Evolutionary conservation across 108 stramenopile species (phyloP).

Genomic region (Fragilariopsis cylindrus): DNA sequence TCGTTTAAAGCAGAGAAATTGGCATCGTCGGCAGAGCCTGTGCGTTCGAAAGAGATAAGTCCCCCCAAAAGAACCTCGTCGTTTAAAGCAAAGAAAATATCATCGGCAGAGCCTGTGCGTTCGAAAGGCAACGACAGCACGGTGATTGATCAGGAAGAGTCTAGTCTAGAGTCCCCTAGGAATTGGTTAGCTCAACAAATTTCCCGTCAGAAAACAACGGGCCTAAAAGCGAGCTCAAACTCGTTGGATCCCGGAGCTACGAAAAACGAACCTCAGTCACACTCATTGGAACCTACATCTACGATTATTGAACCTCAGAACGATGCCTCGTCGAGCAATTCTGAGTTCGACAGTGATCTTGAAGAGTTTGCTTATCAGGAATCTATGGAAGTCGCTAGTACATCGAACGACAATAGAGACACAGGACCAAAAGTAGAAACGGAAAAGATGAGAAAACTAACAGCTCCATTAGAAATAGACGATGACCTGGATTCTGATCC

Average conservation of each 20-base stretch:
- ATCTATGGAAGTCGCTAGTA: background rate
- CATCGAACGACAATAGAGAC: background rate
- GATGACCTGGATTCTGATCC: background rate
- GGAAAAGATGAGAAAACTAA: background rate
- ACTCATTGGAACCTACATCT: background rate
- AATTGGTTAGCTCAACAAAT: slow-evolving; percentile 5
- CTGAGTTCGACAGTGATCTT: background rate
- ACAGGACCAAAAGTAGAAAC: background rate
- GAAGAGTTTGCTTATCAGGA: background rate
- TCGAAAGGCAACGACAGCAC: background rate
- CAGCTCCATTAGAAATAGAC: background rate
- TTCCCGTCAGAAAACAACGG: background rate
- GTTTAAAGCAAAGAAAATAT: background rate
- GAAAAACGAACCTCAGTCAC: background rate
- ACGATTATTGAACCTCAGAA: background rate
- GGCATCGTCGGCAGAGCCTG: background rate
- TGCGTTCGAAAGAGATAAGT: background rate
- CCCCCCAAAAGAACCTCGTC: background rate
- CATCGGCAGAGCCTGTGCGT: background rate
- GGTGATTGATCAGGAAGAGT: background rate
- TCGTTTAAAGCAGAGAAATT: background rate
- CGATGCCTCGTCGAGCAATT: background rate
- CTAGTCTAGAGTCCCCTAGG: background rate
- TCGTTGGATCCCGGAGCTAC: background rate
- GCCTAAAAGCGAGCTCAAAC: background rate